Evolutionary conservation across 345 rosid genomes (phyloP).

Genomic region (Dovyalis caffra): DNA sequence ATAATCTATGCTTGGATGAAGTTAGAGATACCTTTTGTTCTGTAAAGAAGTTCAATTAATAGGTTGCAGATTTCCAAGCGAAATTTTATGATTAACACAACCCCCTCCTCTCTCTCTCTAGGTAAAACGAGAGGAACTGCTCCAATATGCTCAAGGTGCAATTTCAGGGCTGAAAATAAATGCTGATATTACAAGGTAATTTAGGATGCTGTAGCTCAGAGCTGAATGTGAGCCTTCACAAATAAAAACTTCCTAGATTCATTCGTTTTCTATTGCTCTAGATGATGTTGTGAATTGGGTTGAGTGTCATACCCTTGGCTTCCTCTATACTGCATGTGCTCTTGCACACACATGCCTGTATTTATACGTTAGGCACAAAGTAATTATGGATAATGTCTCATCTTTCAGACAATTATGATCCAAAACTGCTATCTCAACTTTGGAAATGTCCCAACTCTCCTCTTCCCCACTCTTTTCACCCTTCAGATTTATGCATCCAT

Average conservation of each 20-base stretch:
- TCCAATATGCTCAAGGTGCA: constrained; percentile 81
- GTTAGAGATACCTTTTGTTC: no score
- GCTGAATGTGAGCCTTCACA: not conserved
- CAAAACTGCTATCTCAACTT: not conserved
- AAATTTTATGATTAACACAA: not conserved
- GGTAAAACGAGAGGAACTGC: constrained; percentile 86
- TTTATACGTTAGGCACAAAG: not conserved
- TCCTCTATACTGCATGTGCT: not conserved
- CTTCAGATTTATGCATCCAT: not conserved
- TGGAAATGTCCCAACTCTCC: not conserved
- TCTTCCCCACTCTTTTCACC: not conserved
- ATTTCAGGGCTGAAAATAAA: constrained; percentile 78
- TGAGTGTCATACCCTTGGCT: not conserved
- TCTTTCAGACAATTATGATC: not conserved
- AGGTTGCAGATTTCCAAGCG: not conserved
- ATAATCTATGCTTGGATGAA: no score
- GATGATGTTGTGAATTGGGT: not conserved
- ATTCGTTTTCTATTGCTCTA: not conserved
- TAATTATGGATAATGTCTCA: not conserved
- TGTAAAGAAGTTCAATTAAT: not conserved
- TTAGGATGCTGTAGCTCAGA: constrained; percentile 2
- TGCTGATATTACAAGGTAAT: constrained; percentile 71
- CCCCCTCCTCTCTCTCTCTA: constrained; percentile 14
- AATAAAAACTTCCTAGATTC: not conserved
- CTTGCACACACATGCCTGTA: not conserved